These are phyloP conservation scores for Ogataea nakhonphanomensis DNA, from an alignment of 805 yeast species.

Conservation along the genomic window DNA sequence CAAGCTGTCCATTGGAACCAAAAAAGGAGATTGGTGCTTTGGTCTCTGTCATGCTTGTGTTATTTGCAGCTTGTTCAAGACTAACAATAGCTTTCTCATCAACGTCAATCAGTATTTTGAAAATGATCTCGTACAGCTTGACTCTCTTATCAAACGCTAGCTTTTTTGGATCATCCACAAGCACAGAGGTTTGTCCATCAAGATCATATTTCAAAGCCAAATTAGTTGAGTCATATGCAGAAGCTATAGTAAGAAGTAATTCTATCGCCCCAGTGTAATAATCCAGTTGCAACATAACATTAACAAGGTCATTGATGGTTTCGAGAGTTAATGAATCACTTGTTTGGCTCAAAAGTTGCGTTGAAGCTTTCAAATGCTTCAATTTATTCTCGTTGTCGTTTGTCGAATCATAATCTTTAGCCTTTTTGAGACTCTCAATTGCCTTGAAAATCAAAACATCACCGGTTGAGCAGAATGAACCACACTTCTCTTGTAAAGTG, in stretches of 20 bases:
- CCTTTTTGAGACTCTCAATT: constrained; percentile 83
- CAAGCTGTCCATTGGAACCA: constrained; percentile 33
- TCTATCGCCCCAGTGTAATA: constrained; percentile 84
- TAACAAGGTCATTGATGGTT: constrained; percentile 75
- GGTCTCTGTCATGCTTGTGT: constrained; percentile 11
- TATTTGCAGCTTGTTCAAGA: constrained; percentile 29
- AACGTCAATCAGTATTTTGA: constrained; percentile 67
- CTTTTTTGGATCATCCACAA: constrained; percentile 48
- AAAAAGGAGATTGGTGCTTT: constrained; percentile 22
- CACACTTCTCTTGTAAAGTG: constrained; percentile 87
- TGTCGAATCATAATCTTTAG: constrained; percentile 66
- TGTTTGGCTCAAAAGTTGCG: constrained; percentile 71
- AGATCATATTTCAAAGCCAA: constrained; percentile 53
- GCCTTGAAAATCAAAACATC: constrained; percentile 95
- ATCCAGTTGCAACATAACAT: constrained; percentile 71
- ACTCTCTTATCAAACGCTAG: constrained; percentile 49
- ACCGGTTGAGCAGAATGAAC: constrained; percentile 88
- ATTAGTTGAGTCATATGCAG: constrained; percentile 60
- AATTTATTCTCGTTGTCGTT: constrained; percentile 69
- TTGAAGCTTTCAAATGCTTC: constrained; percentile 69
- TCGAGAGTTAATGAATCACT: constrained; percentile 75
- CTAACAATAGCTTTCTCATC: constrained; percentile 58
- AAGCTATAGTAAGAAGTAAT: constrained; percentile 73
- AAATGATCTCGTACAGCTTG: constrained; percentile 67
- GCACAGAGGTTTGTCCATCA: constrained; percentile 29